These are phyloP conservation scores for Peziza echinospora DNA, from an alignment of 495 filamentous ascomycete genomes.

Conservation along the genomic window DNA sequence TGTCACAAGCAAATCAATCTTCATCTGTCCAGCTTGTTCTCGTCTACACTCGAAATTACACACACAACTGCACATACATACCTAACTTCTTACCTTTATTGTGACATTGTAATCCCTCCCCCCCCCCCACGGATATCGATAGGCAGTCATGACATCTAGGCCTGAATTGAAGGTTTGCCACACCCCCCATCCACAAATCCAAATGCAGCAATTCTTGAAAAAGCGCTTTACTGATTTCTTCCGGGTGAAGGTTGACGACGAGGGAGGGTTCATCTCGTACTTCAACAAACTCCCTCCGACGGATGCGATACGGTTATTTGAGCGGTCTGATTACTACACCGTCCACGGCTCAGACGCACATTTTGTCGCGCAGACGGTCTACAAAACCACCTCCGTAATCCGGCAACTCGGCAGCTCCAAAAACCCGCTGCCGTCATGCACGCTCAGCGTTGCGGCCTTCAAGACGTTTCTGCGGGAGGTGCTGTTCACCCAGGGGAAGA, in stretches of 20 bases:
- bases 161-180: neutral
- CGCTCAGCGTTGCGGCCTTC: conserved; percentile 81
- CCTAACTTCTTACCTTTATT: no score
- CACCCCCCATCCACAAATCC: neutral
- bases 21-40: no score
- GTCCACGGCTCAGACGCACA: conserved; percentile 80
- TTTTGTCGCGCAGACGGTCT: conserved; percentile 84
- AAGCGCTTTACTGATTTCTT: no score
- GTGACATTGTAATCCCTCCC: no score
- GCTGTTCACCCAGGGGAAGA: conserved; percentile 70
- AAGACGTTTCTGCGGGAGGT: conserved; percentile 89
- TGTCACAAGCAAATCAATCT: no score
- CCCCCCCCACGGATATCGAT: no score
- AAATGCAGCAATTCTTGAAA: no score
- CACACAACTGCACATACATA: no score
- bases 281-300: conserved; percentile 60
- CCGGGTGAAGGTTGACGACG: conserved; percentile 63
- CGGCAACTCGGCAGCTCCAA: conserved; percentile 69
- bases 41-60: no score
- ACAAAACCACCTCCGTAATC: conserved; percentile 91
- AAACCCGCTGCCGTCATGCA: conserved; percentile 69
- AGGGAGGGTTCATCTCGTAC: conserved; percentile 85
- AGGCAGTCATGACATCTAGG: neutral
- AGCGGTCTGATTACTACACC: conserved; percentile 86
- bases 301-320: conserved; percentile 73